These are phyloP conservation scores for Colletotrichum sp. DNA, from an alignment of 2,329 filamentous ascomycete genomes.

Conservation along the genomic window DNA sequence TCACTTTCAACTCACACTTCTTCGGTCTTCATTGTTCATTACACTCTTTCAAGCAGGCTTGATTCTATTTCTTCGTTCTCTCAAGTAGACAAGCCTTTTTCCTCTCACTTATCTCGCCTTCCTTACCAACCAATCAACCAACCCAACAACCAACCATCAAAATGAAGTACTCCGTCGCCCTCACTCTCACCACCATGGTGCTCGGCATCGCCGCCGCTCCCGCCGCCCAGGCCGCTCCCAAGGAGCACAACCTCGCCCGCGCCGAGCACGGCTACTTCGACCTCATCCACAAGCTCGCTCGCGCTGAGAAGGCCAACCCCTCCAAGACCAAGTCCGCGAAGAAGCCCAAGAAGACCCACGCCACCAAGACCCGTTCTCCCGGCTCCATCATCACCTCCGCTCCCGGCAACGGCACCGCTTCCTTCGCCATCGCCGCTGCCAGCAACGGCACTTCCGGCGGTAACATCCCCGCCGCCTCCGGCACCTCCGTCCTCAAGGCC, in stretches of 20 bases:
- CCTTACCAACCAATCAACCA: not conserved
- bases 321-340: constrained; percentile 9
- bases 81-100: constrained; percentile 12
- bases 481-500: constrained; percentile 25
- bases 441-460: constrained; percentile 21
- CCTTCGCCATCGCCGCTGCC: not conserved
- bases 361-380: not conserved
- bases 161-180: constrained; percentile 14
- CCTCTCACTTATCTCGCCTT: not conserved
- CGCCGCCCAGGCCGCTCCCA: not conserved
- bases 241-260: constrained; percentile 1
- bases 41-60: constrained; percentile 21
- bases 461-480: constrained; percentile 29
- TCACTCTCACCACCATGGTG: constrained; percentile 15
- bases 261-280: constrained; percentile 16
- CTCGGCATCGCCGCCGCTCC: constrained; percentile 13
- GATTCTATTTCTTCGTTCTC: constrained; percentile 7
- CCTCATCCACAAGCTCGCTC: constrained; percentile 11
- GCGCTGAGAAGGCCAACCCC: constrained; percentile 2
- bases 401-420: not conserved
- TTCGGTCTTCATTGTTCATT: not conserved
- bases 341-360: not conserved
- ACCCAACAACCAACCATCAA: not conserved
- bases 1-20: not conserved
- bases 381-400: constrained; percentile 13